phyloP scores from a whole-genome alignment of 2,329 filamentous ascomycete genomes.

The Ophiostoma ulmi region DNA sequence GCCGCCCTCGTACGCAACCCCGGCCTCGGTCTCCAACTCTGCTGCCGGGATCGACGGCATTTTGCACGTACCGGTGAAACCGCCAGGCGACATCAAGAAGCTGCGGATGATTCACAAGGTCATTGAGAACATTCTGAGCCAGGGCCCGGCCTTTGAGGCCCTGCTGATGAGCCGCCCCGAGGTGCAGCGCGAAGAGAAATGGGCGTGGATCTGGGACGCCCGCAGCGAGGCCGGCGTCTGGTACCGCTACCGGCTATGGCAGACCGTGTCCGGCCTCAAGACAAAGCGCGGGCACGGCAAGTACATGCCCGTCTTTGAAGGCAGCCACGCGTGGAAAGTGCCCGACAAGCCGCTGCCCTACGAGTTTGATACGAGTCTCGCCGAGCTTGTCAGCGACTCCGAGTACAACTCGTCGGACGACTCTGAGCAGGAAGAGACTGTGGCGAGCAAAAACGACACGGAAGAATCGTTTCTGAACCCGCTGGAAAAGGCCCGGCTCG shows the following conservation, averaged over 20 bases:
- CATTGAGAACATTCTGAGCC: constrained; percentile 70
- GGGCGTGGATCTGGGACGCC: constrained; percentile 91
- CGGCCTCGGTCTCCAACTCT: neutral
- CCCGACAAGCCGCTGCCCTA: constrained; percentile 66
- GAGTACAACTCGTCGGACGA: constrained; percentile 73
- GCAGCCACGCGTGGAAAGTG: constrained; percentile 68
- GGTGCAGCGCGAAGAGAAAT: constrained; percentile 81
- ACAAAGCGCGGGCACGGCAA: constrained; percentile 37
- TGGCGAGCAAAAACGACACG: constrained; percentile 36
- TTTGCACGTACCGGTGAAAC: constrained; percentile 65
- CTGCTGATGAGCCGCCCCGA: constrained; percentile 81
- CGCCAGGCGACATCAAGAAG: constrained; percentile 71
- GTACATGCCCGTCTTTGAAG: constrained; percentile 67
- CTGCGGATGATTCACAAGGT: constrained; percentile 83
- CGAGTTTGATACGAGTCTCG: constrained; percentile 70
- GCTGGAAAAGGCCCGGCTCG: constrained; percentile 75
- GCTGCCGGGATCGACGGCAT: constrained; percentile 32
- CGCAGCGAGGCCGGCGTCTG: constrained; percentile 74
- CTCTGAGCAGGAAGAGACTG: constrained; percentile 59
- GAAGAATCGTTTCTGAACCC: constrained; percentile 67
- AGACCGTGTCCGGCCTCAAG: constrained; percentile 55
- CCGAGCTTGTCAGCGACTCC: constrained; percentile 75
- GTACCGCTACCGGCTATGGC: constrained; percentile 90
- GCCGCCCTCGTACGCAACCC: neutral
- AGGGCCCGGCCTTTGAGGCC: constrained; percentile 85